Evolutionary conservation across 768 basidiomycete genomes (phyloP), one percentile per base, ranked within the genome.

Genomic region (Russula griseocarnosa): DNA sequence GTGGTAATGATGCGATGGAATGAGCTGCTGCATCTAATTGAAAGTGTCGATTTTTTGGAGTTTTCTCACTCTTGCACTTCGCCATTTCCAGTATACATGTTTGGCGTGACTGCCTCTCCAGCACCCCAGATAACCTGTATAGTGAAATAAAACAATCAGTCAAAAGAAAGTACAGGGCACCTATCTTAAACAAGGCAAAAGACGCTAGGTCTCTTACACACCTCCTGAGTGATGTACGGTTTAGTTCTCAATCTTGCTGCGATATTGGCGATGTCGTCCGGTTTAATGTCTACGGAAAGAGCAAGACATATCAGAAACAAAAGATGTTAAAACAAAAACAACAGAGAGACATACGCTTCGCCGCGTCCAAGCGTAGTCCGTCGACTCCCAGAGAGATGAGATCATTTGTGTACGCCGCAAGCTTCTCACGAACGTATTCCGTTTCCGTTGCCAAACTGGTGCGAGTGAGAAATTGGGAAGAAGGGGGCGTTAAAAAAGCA

Each of bases 181-280:
- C 3, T 18, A 42, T 8, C 6, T 6, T 40, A 40, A 40, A 18
- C 38, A 34, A 34, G 10, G 34, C 40, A 42, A 20, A 16, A 40
- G 18, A 20, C 20, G 20, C 46, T 11, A n/a, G n/a, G 46, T 9
- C 46, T 47, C 46, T 22, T 11, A 47, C 59, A 36, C 24, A 75
- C 75, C 70, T 88, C 87, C 70, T 88, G 87, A 0, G 86, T 85
- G 47, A 88, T 80, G 68, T 87, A 88, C 0, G 81, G 80, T 5
- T 38, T 69, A 2, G 63, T 62, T 0, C 73, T 73, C 13, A 88
- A 73, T 8, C 79, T 75, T 5, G 76, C 69, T 3, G 79, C 67
- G 67, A 87, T 88, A 68, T 82, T 83, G 4, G 78, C 73, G 36
- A 88, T 78, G 70, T 86, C 85, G 0, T 62, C 70, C 0, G 81